Evolutionary conservation across 1,284 basidiomycete species (phyloP).

Genomic region (Trichosporon inkin): DNA sequence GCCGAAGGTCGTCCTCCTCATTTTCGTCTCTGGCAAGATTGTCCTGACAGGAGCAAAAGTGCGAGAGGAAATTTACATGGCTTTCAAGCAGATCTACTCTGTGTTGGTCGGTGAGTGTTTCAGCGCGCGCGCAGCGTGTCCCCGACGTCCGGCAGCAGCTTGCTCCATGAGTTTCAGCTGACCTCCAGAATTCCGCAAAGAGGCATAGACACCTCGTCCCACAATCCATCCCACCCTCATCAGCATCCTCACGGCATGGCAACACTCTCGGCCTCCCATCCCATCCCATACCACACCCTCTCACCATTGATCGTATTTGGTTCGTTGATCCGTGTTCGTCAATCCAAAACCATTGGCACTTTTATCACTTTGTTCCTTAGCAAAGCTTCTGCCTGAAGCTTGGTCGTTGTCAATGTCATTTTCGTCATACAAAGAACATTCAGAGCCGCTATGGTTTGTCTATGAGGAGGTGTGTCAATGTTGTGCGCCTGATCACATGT

Average conservation of each 20-base stretch:
- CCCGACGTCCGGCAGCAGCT: neutral
- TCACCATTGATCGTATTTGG: neutral
- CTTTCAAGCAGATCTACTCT: slow-evolving; percentile 98
- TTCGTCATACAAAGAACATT: neutral
- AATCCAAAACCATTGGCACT: neutral
- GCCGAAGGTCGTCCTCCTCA: slow-evolving; percentile 96
- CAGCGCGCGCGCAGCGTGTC: neutral
- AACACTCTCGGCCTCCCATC: neutral
- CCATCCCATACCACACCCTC: neutral
- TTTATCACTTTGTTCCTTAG: slow-evolving; percentile 7
- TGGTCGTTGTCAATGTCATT: slow-evolving; percentile 7
- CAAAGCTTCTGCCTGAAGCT: neutral
- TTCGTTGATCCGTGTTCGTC: neutral
- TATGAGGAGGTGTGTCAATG: neutral
- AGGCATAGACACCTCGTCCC: slow-evolving; percentile 27
- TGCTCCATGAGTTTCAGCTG: neutral
- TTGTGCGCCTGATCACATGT: neutral
- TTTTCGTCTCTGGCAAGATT: slow-evolving; percentile 99
- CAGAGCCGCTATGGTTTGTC: neutral
- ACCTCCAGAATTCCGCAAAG: slow-evolving; percentile 42
- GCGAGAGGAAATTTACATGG: slow-evolving; percentile 98
- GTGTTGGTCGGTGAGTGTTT: slow-evolving; percentile 59
- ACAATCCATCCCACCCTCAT: neutral
- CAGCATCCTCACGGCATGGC: slow-evolving; percentile 7
- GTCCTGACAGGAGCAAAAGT: slow-evolving; percentile 99